Base-by-base conservation (phyloP, 164 flowering plant species). In the Platanus orientalis region DNA sequence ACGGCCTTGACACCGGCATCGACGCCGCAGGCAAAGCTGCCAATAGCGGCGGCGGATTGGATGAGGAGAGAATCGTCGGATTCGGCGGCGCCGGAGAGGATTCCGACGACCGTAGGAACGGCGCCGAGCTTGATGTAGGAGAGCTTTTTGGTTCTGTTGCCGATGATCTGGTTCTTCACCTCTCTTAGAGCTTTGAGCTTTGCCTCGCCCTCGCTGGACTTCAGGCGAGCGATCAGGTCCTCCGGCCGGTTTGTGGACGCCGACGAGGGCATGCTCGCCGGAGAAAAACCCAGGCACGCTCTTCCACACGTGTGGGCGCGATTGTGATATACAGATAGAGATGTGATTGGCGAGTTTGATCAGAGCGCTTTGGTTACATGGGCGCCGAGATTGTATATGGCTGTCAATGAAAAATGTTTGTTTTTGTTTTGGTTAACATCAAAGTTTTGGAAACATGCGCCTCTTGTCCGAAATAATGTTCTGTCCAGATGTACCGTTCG, bases 111-210 rank as follows among this genome's bases (percentile, higher is more conserved):
- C 65, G 73, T 73, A 10, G 97, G 90, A 21, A 89, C 92, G 12
- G 86, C 88, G 51, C 90, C 96, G 66, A 89, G 92, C 71, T 89
- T 88, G 73, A 91, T 75, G 75, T 73, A 94, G 34, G 85, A 71
- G 56, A 91, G 80, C 76, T 94, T 94, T 80, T 89, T 94, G 58
- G 99, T 91, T 36, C 85, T 87, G 72, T 94, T 94, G 1, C 99
- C 99, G 49, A 94, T 94, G 62, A 94, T 94, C 78, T 86, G 97
- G 69, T 94, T 94, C 80, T 94, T 94, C 57, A 94, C 63, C 58
- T 91, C 96, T 20, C 96, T 62, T 6, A 94, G 80, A 32, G 96
- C 86, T 76, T 81, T 85, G 52, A 91, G 84, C 72, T 78, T 79
- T 54, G 75, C 57, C 4, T 71, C 82, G 23, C 56, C 45, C 4